Percentiles rank a stretch among this genome's conserved stretches.
These are phyloP conservation scores for Arctium minus DNA, from an alignment of 129 eudicot genomes.

Conservation along the genomic window DNA sequence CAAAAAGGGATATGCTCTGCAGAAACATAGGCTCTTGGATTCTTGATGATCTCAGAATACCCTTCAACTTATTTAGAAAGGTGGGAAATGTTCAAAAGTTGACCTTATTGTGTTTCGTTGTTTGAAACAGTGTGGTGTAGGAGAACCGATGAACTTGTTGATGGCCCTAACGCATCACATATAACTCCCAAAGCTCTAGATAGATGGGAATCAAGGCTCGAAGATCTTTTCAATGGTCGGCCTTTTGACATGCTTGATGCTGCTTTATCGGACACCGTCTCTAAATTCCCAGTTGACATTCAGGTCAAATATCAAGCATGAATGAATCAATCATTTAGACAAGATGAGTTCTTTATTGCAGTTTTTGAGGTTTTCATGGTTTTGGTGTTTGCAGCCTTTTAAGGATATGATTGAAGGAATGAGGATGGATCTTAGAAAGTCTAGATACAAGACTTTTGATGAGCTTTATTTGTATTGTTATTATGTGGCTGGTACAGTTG, in stretches of 20 bases:
- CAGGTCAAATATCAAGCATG: conserved; percentile 51
- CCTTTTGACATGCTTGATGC: conserved; percentile 99
- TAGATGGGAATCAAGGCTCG: conserved; percentile 94
- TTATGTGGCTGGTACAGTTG: conserved; percentile 98
- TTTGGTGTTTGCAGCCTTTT: conserved; percentile 66
- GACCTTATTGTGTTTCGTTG: neutral
- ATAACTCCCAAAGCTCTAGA: conserved; percentile 94
- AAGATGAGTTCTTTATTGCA: neutral
- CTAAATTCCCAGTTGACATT: conserved; percentile 90
- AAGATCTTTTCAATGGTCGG: conserved; percentile 77
- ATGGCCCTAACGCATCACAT: conserved; percentile 98
- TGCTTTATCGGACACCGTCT: conserved; percentile 87
- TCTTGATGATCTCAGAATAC: neutral
- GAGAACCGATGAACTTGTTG: conserved; percentile 99
- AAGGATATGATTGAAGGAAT: conserved; percentile 99
- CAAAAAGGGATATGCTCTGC: neutral
- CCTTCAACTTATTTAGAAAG: neutral
- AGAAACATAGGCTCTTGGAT: neutral
- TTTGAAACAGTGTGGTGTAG: conserved; percentile 87
- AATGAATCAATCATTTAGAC: neutral
- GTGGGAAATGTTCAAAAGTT: neutral
- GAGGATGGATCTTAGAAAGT: conserved; percentile 92
- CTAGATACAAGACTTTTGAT: conserved; percentile 93
- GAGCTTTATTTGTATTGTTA: conserved; percentile 92
- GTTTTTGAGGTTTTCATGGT: neutral